Evolutionary conservation across 257 asterid genomes (phyloP).

Genomic region (Solanum piurae): DNA sequence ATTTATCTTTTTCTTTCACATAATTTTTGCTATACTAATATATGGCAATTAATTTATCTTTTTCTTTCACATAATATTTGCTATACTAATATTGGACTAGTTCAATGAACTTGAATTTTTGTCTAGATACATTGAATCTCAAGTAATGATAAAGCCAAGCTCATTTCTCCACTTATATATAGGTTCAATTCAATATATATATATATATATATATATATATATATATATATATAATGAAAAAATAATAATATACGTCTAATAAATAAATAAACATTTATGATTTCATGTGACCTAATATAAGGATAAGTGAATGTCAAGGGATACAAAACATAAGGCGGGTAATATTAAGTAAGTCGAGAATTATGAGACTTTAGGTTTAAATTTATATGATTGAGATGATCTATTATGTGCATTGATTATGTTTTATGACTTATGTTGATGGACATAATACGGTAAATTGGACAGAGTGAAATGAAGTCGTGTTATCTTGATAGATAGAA

Average conservation of each 20-base stretch:
- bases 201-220: too few relatives aligned
- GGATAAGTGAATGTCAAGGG: neutral
- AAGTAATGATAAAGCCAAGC: neutral
- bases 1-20: neutral
- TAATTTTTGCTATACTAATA: neutral
- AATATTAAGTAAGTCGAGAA: too few relatives aligned
- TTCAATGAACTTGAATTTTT: conserved; percentile 5
- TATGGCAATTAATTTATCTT: neutral
- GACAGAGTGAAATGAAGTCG: neutral
- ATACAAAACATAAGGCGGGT: too few relatives aligned
- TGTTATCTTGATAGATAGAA: neutral
- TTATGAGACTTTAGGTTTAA: too few relatives aligned
- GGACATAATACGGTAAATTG: conserved; percentile 10
- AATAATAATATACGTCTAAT: too few relatives aligned
- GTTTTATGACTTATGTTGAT: too few relatives aligned
- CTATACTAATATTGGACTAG: neutral
- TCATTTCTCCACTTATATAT: neutral
- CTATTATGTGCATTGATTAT: too few relatives aligned
- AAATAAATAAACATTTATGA: neutral
- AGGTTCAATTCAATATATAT: neutral
- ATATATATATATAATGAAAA: neutral
- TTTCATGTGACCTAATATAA: neutral
- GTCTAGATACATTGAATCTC: conserved; percentile 20
- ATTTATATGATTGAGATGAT: too few relatives aligned
- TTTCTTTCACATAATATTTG: neutral